Evolutionary conservation across 805 yeast genomes (phyloP), one percentile per base, ranked within the genome.

Genomic region (Yamadazyma sp.): DNA sequence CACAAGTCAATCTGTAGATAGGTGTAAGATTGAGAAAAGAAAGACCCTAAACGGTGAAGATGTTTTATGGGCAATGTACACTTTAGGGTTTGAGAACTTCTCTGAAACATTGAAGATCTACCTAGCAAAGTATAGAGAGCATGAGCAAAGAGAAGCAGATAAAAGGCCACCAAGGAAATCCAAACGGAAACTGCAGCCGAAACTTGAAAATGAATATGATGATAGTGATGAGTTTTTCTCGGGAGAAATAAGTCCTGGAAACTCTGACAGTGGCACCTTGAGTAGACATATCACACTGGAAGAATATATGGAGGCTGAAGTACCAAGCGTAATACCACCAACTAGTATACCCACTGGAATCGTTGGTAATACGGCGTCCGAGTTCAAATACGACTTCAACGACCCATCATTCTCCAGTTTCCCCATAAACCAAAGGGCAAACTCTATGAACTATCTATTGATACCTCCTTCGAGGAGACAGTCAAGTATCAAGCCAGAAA

Each of bases 31-130:
- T 5, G 91, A 83, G 46, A 83, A 81, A 55, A 62, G 95, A 32
- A 84, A 84, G 55, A 83, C 91, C 0, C 66, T 84, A 22, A 83
- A 82, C 46, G 93, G 93, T 6, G 93, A 84, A 53, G 95, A 84
- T 48, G 75, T 84, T 1, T 60, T 84, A 25, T 78, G 75, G 60
- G 72, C 89, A 2, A 64, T 84, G 73, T 71, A 79, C 44, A 73
- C 80, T 2, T 60, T 84, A 24, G 93, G 93, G 3, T 84, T 84
- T 52, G 93, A 84, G 53, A 82, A 83, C 53, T 84, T 84, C 52
- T 85, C 90, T 1, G 91, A 83, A 53, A 80, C 82, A 2, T 62
- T 84, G 42, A 82, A 82, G 55, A 84, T 84, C 20, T 84, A 83
- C 51, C 51, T 57, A n/a, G 59, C 60, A 14, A 57, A 57, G 28